phyloP scores from a whole-genome alignment of 1,139 yeast species.

The Geotrichum reessii region DNA sequence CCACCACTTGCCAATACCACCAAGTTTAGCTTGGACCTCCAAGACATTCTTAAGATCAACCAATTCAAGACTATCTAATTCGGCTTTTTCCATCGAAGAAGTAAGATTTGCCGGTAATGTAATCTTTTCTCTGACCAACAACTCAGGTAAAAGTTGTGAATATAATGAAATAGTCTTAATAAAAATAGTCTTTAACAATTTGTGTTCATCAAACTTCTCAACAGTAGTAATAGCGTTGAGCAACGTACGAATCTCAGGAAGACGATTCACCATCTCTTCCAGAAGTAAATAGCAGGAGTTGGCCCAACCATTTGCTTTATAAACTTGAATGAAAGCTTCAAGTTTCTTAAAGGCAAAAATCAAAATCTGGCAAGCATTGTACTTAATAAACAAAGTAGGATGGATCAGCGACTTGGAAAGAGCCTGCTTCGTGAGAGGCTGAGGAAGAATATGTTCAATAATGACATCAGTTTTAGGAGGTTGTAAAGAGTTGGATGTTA shows the following conservation, averaged over 20 bases:
- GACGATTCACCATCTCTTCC: slow-evolving; percentile 36
- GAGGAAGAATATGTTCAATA: slow-evolving; percentile 58
- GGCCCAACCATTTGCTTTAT: slow-evolving; percentile 42
- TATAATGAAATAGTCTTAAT: slow-evolving; percentile 25
- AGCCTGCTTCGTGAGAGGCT: slow-evolving; percentile 55
- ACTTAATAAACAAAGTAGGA: slow-evolving; percentile 55
- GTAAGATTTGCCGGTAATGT: slow-evolving; percentile 24
- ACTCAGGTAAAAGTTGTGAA: slow-evolving; percentile 25
- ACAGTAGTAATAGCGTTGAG: slow-evolving; percentile 37
- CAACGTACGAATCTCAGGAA: slow-evolving; percentile 47
- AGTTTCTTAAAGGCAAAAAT: slow-evolving; percentile 52
- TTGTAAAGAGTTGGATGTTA: slow-evolving; percentile 17
- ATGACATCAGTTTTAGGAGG: slow-evolving; percentile 34
- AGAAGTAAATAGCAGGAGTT: slow-evolving; percentile 37
- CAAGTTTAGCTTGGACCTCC: slow-evolving; percentile 32
- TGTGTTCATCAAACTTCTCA: slow-evolving; percentile 29
- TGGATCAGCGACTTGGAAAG: slow-evolving; percentile 55
- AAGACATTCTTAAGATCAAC: slow-evolving; percentile 32
- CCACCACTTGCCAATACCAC: slow-evolving; percentile 57
- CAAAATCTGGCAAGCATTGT: slow-evolving; percentile 58
- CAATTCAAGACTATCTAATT: slow-evolving; percentile 28
- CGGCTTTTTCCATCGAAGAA: slow-evolving; percentile 19
- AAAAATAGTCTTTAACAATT: slow-evolving; percentile 37
- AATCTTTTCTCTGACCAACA: slow-evolving; percentile 20
- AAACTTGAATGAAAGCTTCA: slow-evolving; percentile 37